These are phyloP conservation scores for Tricholoma sp. DNA, from an alignment of 768 basidiomycete genomes.

Conservation along the genomic window DNA sequence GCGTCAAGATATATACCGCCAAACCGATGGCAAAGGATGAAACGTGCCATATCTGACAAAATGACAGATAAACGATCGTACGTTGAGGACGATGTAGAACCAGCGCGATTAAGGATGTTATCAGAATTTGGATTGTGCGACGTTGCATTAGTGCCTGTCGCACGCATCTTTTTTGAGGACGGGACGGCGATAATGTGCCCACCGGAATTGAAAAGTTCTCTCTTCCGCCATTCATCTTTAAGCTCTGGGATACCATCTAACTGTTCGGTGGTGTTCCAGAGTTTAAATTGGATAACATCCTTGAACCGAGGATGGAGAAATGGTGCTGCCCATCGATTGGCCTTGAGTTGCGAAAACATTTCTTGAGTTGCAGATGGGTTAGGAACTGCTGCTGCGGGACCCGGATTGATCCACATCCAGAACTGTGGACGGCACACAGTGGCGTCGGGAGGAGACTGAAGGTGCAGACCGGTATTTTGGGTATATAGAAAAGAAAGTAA, in stretches of 20 bases:
- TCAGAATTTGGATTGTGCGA: slow-evolving; percentile 35
- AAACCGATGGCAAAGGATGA: slow-evolving; percentile 93
- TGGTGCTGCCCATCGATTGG: slow-evolving; percentile 91
- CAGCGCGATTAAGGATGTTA: slow-evolving; percentile 63
- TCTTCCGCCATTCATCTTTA: slow-evolving; percentile 81
- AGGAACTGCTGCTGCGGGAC: slow-evolving; percentile 87
- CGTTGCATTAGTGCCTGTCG: not conserved
- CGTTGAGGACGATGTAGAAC: slow-evolving; percentile 77
- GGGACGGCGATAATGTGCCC: slow-evolving; percentile 71
- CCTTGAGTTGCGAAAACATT: slow-evolving; percentile 78
- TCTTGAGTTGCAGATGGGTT: slow-evolving; percentile 76
- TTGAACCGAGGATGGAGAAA: slow-evolving; percentile 92
- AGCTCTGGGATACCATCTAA: slow-evolving; percentile 89
- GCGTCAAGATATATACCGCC: slow-evolving; percentile 97
- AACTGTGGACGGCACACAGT: slow-evolving; percentile 81
- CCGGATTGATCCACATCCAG: slow-evolving; percentile 99
- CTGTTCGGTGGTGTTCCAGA: slow-evolving; percentile 99
- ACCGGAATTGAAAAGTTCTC: slow-evolving; percentile 85
- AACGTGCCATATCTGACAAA: slow-evolving; percentile 94
- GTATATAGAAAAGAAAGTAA: slow-evolving; percentile 93
- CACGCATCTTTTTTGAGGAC: slow-evolving; percentile 26
- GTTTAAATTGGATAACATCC: slow-evolving; percentile 88
- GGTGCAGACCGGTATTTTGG: slow-evolving; percentile 85
- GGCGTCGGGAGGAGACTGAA: slow-evolving; percentile 43
- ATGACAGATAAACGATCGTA: slow-evolving; percentile 93